These are phyloP conservation scores for Spirogloea muscicola DNA, from an alignment of 139 green algal genomes.

Conservation along the genomic window DNA sequence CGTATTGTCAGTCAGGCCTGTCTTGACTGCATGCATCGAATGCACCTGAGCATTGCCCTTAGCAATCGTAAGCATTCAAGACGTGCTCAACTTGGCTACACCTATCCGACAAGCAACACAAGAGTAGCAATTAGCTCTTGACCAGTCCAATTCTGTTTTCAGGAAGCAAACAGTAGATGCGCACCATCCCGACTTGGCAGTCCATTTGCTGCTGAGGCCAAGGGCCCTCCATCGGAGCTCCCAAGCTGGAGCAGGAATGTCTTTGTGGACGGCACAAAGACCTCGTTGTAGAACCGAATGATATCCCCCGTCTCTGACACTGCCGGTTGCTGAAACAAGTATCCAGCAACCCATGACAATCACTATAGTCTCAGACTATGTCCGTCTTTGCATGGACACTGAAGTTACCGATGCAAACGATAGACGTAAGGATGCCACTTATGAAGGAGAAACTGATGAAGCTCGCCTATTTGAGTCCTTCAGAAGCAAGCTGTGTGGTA, in stretches of 20 bases:
- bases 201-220: not conserved
- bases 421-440: too few species aligned
- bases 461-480: too few species aligned
- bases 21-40: not conserved
- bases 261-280: constrained; percentile 67
- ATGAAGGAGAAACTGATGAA: not conserved
- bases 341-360: not conserved
- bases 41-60: not conserved
- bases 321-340: constrained; percentile 2
- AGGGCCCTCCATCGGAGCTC: constrained; percentile 5
- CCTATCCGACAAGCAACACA: not conserved
- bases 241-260: constrained; percentile 40
- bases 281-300: constrained; percentile 87
- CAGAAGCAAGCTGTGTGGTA: too few species aligned
- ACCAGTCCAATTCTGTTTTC: not conserved
- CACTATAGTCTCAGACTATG: too few species aligned
- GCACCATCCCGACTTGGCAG: not conserved
- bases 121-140: too few species aligned
- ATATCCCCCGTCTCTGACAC: constrained; percentile 74
- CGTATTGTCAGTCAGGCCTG: not conserved
- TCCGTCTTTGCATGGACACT: too few species aligned
- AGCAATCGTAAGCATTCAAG: not conserved
- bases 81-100: not conserved
- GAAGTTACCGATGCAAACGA: too few species aligned
- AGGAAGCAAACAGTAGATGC: not conserved